Conservation (phyloP, 768 basidiomycete species). For the Mycena pura region DNA sequence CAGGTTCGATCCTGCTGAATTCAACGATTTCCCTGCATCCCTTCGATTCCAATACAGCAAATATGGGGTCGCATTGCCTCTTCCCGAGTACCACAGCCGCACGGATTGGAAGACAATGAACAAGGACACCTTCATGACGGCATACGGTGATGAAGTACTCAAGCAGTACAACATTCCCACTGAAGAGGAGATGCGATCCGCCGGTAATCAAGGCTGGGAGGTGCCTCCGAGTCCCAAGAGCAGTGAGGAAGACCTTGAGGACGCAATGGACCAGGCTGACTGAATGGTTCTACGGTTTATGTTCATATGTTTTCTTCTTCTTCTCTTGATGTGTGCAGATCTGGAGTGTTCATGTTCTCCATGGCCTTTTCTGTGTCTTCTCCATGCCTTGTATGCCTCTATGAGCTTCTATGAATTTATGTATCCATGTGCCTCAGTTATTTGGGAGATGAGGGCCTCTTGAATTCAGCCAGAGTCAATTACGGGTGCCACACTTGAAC, state of each 20-base stretch:
- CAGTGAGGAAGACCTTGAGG: conserved; percentile 5
- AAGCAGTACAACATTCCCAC: conserved; percentile 30
- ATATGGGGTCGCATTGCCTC: conserved; percentile 24
- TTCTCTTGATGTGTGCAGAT: too few species aligned
- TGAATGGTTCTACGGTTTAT: too few species aligned
- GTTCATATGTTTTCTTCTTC: too few species aligned
- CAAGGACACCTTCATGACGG: conserved; percentile 27
- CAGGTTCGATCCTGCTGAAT: conserved; percentile 32
- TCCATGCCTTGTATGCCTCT: too few species aligned
- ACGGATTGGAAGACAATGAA: conserved; percentile 28
- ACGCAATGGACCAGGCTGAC: neutral
- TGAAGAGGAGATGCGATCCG: conserved; percentile 21
- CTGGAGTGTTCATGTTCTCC: too few species aligned
- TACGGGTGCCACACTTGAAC: too few species aligned
- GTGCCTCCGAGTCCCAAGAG: too few species aligned
- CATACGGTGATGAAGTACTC: conserved; percentile 31
- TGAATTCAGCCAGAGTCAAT: too few species aligned
- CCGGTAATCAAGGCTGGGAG: neutral
- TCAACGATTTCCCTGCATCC: conserved; percentile 28
- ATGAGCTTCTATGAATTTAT: too few species aligned
- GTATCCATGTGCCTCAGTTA: too few species aligned
- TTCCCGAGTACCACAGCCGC: conserved; percentile 6
- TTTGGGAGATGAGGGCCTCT: too few species aligned
- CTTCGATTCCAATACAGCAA: conserved; percentile 22
- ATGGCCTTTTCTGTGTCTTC: too few species aligned